A percentile compares a stretch with the other conserved stretches of the same genome.
phyloP scores from a whole-genome alignment of 1,139 yeast genomes.

The Spathaspora sp. region DNA sequence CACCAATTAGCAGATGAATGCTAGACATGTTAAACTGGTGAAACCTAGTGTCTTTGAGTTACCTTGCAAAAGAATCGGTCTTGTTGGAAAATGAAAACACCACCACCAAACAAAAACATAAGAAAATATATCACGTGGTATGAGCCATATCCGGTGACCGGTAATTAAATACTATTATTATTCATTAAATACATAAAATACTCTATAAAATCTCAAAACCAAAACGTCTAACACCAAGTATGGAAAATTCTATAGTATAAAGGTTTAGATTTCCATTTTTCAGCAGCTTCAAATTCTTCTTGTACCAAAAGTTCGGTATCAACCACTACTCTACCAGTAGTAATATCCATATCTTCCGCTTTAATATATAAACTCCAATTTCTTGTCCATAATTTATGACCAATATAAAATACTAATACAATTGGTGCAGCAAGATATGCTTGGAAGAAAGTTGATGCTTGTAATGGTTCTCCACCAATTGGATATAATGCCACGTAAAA shows the following conservation, averaged over 20 bases:
- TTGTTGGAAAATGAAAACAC: no score
- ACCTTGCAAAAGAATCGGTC: neutral
- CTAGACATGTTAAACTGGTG: slow-evolving; percentile 26
- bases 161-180: neutral
- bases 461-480: slow-evolving; percentile 21
- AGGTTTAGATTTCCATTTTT: slow-evolving; percentile 14
- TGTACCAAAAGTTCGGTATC: slow-evolving; percentile 25
- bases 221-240: slow-evolving; percentile 22
- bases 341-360: slow-evolving; percentile 30
- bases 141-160: no score
- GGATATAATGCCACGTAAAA: slow-evolving; percentile 33
- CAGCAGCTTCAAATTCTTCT: slow-evolving; percentile 20
- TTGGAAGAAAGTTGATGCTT: slow-evolving; percentile 28
- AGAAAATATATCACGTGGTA: no score
- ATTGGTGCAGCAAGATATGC: slow-evolving; percentile 32
- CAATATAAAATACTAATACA: slow-evolving; percentile 23
- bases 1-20: slow-evolving; percentile 50
- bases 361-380: slow-evolving; percentile 25
- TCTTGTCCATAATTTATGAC: slow-evolving; percentile 26
- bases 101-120: no score
- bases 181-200: neutral
- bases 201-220: neutral
- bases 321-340: slow-evolving; percentile 30
- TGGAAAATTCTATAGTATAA: slow-evolving; percentile 16
- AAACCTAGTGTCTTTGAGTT: neutral